Evolutionary conservation across 257 asterid genomes (phyloP).

Genomic region (Rhazya stricta): DNA sequence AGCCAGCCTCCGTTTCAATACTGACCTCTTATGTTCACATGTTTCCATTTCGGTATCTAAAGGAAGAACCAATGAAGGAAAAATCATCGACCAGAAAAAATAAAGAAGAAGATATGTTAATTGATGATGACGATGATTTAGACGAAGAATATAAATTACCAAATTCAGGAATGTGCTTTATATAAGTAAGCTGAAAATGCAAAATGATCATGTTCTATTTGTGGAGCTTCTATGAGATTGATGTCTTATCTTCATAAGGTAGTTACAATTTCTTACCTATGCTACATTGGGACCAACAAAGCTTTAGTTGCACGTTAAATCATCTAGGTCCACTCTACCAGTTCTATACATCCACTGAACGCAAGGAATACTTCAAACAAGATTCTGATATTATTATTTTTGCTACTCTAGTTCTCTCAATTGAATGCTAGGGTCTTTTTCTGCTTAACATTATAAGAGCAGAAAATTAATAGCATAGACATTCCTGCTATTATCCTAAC

Average conservation of each 20-base stretch:
- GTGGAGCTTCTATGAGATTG: neutral
- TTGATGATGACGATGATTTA: neutral
- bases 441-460: neutral
- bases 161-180: neutral
- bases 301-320: neutral
- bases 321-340: neutral
- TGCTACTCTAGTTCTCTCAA: neutral
- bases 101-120: neutral
- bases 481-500: neutral
- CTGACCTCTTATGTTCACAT: conserved; percentile 64
- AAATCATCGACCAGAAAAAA: neutral
- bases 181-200: conserved; percentile 4
- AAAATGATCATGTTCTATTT: neutral
- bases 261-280: neutral
- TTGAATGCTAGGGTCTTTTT: neutral
- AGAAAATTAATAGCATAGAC: neutral
- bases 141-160: neutral
- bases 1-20: conserved; percentile 69
- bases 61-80: conserved; percentile 15
- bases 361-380: neutral
- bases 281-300: neutral
- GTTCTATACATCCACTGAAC: neutral
- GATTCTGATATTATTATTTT: neutral
- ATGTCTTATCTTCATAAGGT: neutral
- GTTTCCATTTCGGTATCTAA: conserved; percentile 61